Evolutionary conservation across 1,139 yeast species (phyloP), one percentile per base, ranked within the genome.

Genomic region (Geotrichum citri-aurantii): DNA sequence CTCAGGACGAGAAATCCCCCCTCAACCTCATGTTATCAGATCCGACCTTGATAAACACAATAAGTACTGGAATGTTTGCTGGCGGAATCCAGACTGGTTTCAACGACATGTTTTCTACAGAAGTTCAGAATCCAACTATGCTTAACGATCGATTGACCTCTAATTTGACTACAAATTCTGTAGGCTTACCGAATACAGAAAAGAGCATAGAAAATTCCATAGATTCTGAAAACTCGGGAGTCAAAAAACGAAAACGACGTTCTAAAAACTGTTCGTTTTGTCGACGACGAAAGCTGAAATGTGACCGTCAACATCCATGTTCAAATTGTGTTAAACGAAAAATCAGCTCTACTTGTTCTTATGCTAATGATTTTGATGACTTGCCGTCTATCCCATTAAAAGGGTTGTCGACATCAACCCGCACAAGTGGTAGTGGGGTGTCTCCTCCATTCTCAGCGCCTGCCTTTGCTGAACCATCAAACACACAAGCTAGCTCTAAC

Each of bases 221-320:
- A 12, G 17, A n/a, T 3, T 1, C 44, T 14, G 44, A 37, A n/a
- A 37, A 14, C 7, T n/a, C 44, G 1, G 44, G 44, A n/a, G 14
- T n/a, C 1, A 37, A 37, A n/a, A 37, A 51, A 11, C 63, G 70
- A 4, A 56, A 65, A 31, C 59, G 73, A 56, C 68, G 62, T 8
- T 70, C 72, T 10, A 59, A 69, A 53, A 69, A 68, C 59, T 71
- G 74, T 59, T 61, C 64, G 24, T 69, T 68, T 48, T 72, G 75
- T 61, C 67, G 75, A 10, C 65, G 66, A 50, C 63, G 75, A 24
- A 72, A 72, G 59, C 66, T 71, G 19, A 71, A 71, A 55, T 72
- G 75, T 56, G 73, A 72, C 55, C 65, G 73, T 10, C 66, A 71
- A 42, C 71, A 68, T 59, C 75, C 75, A 2, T 72, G 75, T 56